Evolutionary conservation across 768 basidiomycete species (phyloP).

Genomic region (Serendipita indica): DNA sequence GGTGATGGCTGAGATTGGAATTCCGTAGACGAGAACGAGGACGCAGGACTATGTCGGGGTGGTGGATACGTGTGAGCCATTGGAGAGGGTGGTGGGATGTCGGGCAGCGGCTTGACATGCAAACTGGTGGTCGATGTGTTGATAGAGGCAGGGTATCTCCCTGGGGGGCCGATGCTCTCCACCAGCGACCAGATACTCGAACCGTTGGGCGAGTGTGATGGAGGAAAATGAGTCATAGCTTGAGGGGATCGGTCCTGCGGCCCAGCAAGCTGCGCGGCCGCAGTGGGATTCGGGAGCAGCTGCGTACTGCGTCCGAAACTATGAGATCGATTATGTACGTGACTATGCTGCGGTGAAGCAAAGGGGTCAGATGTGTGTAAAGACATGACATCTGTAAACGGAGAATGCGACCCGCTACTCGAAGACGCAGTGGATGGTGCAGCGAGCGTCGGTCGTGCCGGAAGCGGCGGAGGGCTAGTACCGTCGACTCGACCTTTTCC

Average conservation of each 20-base stretch:
- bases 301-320: too few relatives aligned
- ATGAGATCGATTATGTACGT: not conserved
- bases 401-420: not conserved
- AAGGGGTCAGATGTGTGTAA: not conserved
- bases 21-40: not conserved
- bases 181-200: not conserved
- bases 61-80: slow-evolving; percentile 8
- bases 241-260: not conserved
- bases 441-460: slow-evolving; percentile 10
- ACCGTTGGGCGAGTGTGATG: not conserved
- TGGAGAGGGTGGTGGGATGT: slow-evolving; percentile 10
- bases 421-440: slow-evolving; percentile 12
- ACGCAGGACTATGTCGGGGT: not conserved
- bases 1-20: not conserved
- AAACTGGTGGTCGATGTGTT: not conserved
- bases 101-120: not conserved
- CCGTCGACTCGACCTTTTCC: slow-evolving; percentile 25
- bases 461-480: not conserved
- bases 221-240: not conserved
- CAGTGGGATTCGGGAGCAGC: not conserved
- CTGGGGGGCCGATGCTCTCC: not conserved
- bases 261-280: not conserved
- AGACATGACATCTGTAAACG: not conserved
- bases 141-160: slow-evolving; percentile 2
- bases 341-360: not conserved